Evolutionary conservation across 208 protist species (phyloP), one percentile per base, ranked within the genome.

Genomic region (Leishmania aethiopica): DNA sequence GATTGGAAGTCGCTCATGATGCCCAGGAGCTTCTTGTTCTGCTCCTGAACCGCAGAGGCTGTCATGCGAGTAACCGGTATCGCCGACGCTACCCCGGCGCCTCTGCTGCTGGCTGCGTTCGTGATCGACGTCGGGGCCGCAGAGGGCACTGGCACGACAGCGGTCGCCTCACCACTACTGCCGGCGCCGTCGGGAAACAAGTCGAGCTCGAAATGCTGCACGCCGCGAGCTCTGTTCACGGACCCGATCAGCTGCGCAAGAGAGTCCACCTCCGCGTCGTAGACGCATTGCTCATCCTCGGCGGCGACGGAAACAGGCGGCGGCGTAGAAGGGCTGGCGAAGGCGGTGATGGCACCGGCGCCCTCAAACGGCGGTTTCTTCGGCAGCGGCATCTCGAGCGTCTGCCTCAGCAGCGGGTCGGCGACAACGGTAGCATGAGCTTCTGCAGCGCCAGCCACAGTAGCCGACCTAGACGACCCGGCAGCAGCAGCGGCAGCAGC

Each of bases 11-110:
- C 89, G 22, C 60, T 76, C 67, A 92, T 82, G 64, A 97, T 92
- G 35, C 84, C 83, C 40, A 96, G 70, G 13, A 96, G 81, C 77
- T 86, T 64, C 51, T 85, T 78, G 71, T 96, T 97, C 75, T 96
- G 79, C 47, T 75, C 75, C 66, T 86, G 71, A 49, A 95, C 75
- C 3, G 88, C 85, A 32, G 42, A 64, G 55, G 83, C 80, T 53
- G 77, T 82, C 81, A 92, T 93, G n/a, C 85, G 81, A 62, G 80
- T 70, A 32, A 90, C 72, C 25, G 78, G 77, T 47, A 87, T 82
- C 40, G 86, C 79, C 0, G 70, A 10, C 32, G 47, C 32, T 0
- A 28, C 51, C 35, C 22, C 53, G 3, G 47, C 59, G 0, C 69
- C 69, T n/a, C 42, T 35, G 42, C 69, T n/a, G 69, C 37, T 15